Percentiles rank a stretch among this genome's conserved stretches.
These are phyloP conservation scores for Candida railenensis DNA, from an alignment of 805 yeast genomes.

Conservation along the genomic window DNA sequence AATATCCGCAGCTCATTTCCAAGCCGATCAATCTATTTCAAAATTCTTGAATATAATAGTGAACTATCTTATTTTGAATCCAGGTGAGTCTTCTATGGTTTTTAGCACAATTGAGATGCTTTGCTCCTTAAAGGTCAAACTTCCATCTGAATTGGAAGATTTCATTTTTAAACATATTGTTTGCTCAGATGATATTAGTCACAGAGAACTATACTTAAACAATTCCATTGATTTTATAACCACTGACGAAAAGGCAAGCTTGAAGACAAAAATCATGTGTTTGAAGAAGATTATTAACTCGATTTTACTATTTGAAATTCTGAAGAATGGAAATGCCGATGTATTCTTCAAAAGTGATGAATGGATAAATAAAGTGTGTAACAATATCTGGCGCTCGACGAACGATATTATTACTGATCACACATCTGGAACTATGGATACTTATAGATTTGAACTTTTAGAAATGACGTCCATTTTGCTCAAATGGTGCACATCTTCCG, in stretches of 20 bases:
- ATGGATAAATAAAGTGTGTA: constrained; percentile 68
- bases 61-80: constrained; percentile 22
- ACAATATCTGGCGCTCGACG: constrained; percentile 71
- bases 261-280: constrained; percentile 57
- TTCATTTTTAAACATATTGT: constrained; percentile 60
- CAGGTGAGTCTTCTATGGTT: constrained; percentile 24
- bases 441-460: constrained; percentile 70
- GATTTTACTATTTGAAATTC: constrained; percentile 61
- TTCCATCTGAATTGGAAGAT: constrained; percentile 50
- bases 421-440: constrained; percentile 70
- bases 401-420: constrained; percentile 50
- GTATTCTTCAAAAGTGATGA: constrained; percentile 34
- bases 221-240: constrained; percentile 50
- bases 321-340: constrained; percentile 45
- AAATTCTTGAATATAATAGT: constrained; percentile 51
- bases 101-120: constrained; percentile 33
- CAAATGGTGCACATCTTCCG: constrained; percentile 59
- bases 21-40: constrained; percentile 66
- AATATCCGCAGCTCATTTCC: constrained; percentile 63
- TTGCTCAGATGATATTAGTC: constrained; percentile 42
- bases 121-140: constrained; percentile 44
- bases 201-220: constrained; percentile 51
- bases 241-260: constrained; percentile 37
- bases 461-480: constrained; percentile 79
- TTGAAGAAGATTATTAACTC: constrained; percentile 63